Base-by-base conservation (phyloP, 2,329 filamentous ascomycete genomes). In the Beauveria rudraprayagi region DNA sequence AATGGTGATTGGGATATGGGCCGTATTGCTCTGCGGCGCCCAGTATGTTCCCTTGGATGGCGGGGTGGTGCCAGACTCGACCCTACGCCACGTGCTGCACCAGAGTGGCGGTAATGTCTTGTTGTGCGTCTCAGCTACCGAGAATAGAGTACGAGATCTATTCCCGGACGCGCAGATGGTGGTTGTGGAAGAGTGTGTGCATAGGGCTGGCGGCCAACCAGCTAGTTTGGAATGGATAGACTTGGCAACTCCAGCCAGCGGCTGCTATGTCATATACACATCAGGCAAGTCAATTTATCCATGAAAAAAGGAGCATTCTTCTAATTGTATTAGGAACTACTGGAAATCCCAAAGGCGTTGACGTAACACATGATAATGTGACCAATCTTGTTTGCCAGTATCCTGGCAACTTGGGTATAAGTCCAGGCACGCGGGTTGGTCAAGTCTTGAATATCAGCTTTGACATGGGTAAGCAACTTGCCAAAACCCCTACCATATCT, bases 31-130 rank as follows among this genome's bases (percentile, higher is more conserved):
- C 61, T 78, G 78, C 53, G 82, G 83, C 22, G 83, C 78, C 16
- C 82, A 86, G 64, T 86, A 86, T 66, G 76, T 85, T 5, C 83
- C 83, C 3, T 74, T 86, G 2, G 83, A 86, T 63, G 82, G 82
- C 41, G 78, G 79, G 6, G 75, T 82, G 37, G 77, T 80, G 10
- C 73, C 80, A 0, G 78, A 80, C 55, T 71, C 73, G 19, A 77
- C 78, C 3, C 72, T 85, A 28, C 70, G 71, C 26, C 77, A 80
- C 61, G 81, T 83, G 28, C 72, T 84, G 52, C 68, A 72, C 28
- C 75, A 84, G 64, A 77, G 79, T 2, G 69, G 70, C 14, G 73
- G 77, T 7, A 67, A 69, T 5, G 72, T 80, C 30, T 72, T 81
- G 17, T 69, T 84, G 5, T 84, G 80, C 65, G 69, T 83, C 9